These are phyloP conservation scores for Corchorus capsularis DNA, from an alignment of 345 rosid species.

Conservation along the genomic window DNA sequence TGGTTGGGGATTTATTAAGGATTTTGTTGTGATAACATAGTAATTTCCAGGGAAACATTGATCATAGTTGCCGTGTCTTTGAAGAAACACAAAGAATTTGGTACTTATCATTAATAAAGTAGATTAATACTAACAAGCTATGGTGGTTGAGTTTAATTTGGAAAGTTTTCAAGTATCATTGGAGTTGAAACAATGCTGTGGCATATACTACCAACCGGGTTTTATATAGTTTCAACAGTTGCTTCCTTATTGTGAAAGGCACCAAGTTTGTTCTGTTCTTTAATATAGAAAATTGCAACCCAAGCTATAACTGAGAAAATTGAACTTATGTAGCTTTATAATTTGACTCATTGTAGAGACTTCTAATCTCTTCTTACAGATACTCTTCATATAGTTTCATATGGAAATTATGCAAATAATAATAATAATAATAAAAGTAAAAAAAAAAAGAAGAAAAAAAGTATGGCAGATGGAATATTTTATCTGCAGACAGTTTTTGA, in stretches of 20 bases:
- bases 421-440: not conserved
- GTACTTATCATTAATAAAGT: not conserved
- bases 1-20: not conserved
- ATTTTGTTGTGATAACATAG: not conserved
- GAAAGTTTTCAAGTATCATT: not conserved
- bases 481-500: conserved; percentile 10
- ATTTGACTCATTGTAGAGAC: not conserved
- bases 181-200: not conserved
- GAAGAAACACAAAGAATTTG: not conserved
- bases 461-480: not conserved
- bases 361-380: conserved; percentile 7
- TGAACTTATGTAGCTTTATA: conserved; percentile 14
- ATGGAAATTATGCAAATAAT: conserved; percentile 7
- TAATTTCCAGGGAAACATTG: not conserved
- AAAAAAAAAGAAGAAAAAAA: not conserved
- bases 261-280: not conserved
- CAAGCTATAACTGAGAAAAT: not conserved
- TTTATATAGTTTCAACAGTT: not conserved
- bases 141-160: not conserved
- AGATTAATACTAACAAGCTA: not conserved
- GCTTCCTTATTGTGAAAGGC: not conserved
- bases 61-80: not conserved
- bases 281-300: not conserved
- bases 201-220: not conserved
- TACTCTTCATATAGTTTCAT: not conserved